A percentile compares a stretch with the other conserved stretches of the same genome.
phyloP scores from a whole-genome alignment of 441 rosid species.

The Metrosideros polymorpha region DNA sequence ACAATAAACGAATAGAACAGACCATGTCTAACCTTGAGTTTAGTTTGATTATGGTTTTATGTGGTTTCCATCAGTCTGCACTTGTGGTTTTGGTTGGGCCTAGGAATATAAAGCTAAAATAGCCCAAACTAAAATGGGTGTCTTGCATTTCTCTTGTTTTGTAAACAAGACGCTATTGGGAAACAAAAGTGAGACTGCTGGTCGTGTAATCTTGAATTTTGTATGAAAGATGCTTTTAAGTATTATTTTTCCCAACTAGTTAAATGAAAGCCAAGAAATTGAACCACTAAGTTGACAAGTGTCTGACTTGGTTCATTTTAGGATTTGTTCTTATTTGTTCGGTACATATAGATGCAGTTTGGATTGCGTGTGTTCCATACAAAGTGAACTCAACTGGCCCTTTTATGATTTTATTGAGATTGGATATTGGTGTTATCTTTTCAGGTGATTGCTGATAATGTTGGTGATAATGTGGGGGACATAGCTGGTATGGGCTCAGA shows the following conservation, averaged over 20 bases:
- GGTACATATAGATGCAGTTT: background rate
- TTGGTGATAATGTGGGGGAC: constrained; percentile 4
- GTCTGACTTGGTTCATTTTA: background rate
- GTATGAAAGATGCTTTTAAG: background rate
- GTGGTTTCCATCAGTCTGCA: background rate
- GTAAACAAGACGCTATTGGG: background rate
- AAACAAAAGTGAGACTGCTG: background rate
- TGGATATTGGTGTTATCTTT: background rate
- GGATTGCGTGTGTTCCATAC: background rate
- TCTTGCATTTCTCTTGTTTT: background rate
- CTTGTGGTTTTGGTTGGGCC: background rate
- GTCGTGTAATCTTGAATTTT: background rate
- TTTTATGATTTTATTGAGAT: background rate
- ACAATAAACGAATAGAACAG: background rate
- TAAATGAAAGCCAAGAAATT: background rate
- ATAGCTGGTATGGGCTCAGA: constrained; percentile 6
- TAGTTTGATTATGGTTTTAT: background rate
- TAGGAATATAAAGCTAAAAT: background rate
- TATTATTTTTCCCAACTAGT: background rate
- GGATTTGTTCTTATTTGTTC: background rate
- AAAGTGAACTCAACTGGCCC: background rate
- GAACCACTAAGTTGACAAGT: background rate
- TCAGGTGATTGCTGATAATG: constrained; percentile 8
- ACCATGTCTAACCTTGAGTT: background rate
- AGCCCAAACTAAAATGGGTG: background rate